phyloP scores from a whole-genome alignment of 192 early-diverging fungal genomes.

The Podochytrium sp. region DNA sequence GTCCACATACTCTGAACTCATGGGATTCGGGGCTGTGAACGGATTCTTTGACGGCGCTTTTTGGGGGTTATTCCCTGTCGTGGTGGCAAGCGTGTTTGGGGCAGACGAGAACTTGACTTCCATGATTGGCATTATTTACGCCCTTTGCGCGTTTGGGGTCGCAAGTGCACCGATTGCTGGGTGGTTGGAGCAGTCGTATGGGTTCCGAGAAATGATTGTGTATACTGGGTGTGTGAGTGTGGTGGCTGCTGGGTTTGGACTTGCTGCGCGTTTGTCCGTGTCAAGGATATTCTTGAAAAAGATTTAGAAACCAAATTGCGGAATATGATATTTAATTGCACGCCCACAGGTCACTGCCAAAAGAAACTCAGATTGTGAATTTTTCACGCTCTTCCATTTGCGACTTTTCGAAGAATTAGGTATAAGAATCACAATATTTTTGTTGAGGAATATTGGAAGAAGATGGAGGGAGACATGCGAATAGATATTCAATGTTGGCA shows the following conservation, averaged over 20 bases:
- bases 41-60: constrained; percentile 18
- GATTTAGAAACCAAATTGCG: too few species aligned
- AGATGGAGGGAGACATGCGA: too few species aligned
- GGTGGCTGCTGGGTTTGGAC: constrained; percentile 6
- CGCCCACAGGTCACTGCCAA: too few species aligned
- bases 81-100: constrained; percentile 26
- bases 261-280: too few species aligned
- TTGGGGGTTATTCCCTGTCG: constrained; percentile 40
- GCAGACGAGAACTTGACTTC: background rate
- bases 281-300: too few species aligned
- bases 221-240: constrained; percentile 14
- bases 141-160: constrained; percentile 23
- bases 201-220: background rate
- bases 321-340: too few species aligned
- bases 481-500: too few species aligned
- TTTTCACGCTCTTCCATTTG: too few species aligned
- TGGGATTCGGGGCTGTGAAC: background rate
- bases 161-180: constrained; percentile 16
- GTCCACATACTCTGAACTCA: background rate
- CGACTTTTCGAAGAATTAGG: too few species aligned
- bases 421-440: too few species aligned
- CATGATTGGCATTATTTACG: constrained; percentile 18
- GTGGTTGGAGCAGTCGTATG: background rate
- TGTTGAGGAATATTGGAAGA: too few species aligned
- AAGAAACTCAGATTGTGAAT: too few species aligned